Evolutionary conservation across 805 yeast species (phyloP).

Genomic region (Wickerhamiella siamensis): DNA sequence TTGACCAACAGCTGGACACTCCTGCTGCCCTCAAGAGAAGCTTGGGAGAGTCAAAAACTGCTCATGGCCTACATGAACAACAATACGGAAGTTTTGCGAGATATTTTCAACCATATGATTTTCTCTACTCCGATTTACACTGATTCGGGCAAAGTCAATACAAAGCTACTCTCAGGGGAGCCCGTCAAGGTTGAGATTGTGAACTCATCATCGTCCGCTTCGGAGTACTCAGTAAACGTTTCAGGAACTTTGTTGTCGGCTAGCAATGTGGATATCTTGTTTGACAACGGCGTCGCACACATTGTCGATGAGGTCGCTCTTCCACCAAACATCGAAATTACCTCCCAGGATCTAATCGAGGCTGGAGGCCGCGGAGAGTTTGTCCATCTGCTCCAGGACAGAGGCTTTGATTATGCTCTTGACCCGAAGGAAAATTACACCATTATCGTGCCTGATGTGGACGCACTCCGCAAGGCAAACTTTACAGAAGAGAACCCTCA

Average conservation of each 20-base stretch:
- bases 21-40: constrained; percentile 59
- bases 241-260: constrained; percentile 3
- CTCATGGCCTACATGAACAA: constrained; percentile 42
- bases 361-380: constrained; percentile 39
- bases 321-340: constrained; percentile 42
- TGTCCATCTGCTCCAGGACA: constrained; percentile 29
- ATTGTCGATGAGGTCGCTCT: constrained; percentile 42
- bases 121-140: constrained; percentile 54
- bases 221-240: background rate
- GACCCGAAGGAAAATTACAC: constrained; percentile 35
- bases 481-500: constrained; percentile 30
- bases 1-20: constrained; percentile 54
- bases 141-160: constrained; percentile 30
- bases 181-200: constrained; percentile 6
- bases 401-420: constrained; percentile 25
- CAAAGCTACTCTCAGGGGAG: constrained; percentile 18
- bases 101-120: constrained; percentile 43
- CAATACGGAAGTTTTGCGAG: constrained; percentile 37
- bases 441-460: constrained; percentile 55
- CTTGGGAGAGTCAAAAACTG: constrained; percentile 56
- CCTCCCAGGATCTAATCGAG: constrained; percentile 39
- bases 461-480: constrained; percentile 39
- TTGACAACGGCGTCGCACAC: constrained; percentile 75
- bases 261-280: constrained; percentile 46
- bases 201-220: background rate